These are phyloP conservation scores for Plasmodium sp. DNA, from an alignment of 169 alveolate genomes.

Conservation along the genomic window DNA sequence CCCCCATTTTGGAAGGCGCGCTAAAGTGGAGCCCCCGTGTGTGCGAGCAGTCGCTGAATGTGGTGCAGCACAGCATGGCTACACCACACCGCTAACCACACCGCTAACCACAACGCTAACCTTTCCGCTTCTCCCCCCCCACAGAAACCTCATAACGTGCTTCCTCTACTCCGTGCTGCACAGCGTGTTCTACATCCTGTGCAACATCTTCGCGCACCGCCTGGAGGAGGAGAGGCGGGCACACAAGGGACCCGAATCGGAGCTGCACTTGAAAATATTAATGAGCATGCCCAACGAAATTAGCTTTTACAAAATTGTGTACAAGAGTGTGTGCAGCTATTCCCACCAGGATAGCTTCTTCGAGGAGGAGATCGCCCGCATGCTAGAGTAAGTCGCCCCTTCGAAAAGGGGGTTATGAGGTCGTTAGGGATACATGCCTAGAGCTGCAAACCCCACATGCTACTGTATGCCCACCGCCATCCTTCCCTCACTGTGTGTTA, in stretches of 20 bases:
- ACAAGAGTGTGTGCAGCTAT: slow-evolving; percentile 71
- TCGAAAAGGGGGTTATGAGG: neutral
- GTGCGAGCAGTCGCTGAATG: neutral
- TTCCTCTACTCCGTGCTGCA: slow-evolving; percentile 64
- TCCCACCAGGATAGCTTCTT: slow-evolving; percentile 39
- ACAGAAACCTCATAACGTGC: slow-evolving; percentile 41
- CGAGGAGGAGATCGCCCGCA: slow-evolving; percentile 22
- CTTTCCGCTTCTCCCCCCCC: neutral
- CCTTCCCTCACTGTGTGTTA: neutral
- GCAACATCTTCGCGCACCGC: slow-evolving; percentile 23
- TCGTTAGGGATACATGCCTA: neutral
- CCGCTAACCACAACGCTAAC: neutral
- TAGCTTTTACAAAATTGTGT: slow-evolving; percentile 66
- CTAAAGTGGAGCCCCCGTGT: neutral
- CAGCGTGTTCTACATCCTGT: slow-evolving; percentile 53
- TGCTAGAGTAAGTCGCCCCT: slow-evolving; percentile 40
- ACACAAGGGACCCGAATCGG: slow-evolving; percentile 4
- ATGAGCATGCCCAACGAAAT: slow-evolving; percentile 26
- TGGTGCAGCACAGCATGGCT: neutral
- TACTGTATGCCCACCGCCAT: neutral
- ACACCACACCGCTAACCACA: neutral
- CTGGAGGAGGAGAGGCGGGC: slow-evolving; percentile 9
- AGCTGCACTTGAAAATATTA: slow-evolving; percentile 21
- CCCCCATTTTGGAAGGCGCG: neutral
- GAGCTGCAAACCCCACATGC: neutral